These are phyloP conservation scores for Daldinia sp. DNA, from an alignment of 2,329 filamentous ascomycete species.

Conservation along the genomic window DNA sequence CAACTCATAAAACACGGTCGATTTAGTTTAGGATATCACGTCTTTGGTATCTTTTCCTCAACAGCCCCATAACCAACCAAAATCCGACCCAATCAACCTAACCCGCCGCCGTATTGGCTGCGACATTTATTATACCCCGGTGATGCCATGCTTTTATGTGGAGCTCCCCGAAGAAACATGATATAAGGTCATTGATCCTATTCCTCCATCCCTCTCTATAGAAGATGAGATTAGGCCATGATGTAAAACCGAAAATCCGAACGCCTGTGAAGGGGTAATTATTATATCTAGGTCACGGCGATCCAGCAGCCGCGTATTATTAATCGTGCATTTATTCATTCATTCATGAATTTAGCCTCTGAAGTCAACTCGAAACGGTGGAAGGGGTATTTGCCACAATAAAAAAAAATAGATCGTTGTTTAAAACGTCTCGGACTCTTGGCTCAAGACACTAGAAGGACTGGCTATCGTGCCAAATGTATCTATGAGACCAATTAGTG, in stretches of 20 bases:
- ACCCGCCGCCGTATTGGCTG: neutral
- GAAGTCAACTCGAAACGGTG: constrained; percentile 46
- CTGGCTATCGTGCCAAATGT: constrained; percentile 60
- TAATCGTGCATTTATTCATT: constrained; percentile 24
- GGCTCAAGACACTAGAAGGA: constrained; percentile 49
- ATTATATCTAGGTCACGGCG: constrained; percentile 34
- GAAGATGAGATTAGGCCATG: constrained; percentile 21
- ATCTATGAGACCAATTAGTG: constrained; percentile 48
- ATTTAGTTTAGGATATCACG: constrained; percentile 21
- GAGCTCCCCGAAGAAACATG: constrained; percentile 13
- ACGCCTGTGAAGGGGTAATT: constrained; percentile 29
- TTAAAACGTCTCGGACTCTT: constrained; percentile 64
- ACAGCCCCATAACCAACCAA: neutral
- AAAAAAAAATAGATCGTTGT: constrained; percentile 42
- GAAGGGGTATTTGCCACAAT: constrained; percentile 42
- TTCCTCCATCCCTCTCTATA: constrained; percentile 35
- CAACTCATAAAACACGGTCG: neutral
- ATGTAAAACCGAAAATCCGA: constrained; percentile 18
- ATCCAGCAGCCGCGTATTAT: constrained; percentile 29
- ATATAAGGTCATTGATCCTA: constrained; percentile 6
- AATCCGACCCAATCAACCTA: constrained; percentile 4
- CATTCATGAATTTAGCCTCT: constrained; percentile 23
- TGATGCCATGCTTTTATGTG: constrained; percentile 23
- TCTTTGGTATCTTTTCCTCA: constrained; percentile 22
- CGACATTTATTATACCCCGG: constrained; percentile 14